These are phyloP conservation scores for Pseudophaeomoniella oleicola DNA, from an alignment of 2,329 filamentous ascomycete genomes.

Conservation along the genomic window DNA sequence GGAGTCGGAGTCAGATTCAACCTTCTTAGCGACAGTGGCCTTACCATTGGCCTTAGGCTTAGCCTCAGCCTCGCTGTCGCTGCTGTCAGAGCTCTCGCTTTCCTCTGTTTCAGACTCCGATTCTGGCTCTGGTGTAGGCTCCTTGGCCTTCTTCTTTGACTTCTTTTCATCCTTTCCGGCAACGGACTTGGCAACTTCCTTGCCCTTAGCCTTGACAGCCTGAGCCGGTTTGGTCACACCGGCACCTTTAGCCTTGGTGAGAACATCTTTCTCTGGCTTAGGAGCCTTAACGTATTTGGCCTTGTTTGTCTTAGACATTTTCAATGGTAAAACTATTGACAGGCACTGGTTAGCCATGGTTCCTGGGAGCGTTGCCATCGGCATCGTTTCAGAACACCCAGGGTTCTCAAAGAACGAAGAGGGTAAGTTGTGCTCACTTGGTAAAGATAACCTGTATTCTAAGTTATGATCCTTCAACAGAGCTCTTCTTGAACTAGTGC, in stretches of 20 bases:
- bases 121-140: conserved; percentile 24
- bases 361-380: no score
- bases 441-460: no score
- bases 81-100: conserved; percentile 15
- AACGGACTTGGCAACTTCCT: conserved; percentile 26
- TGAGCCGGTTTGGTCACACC: conserved; percentile 29
- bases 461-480: no score
- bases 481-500: no score
- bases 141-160: conserved; percentile 25
- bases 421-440: no score
- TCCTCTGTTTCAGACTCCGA: conserved; percentile 17
- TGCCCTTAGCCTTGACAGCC: conserved; percentile 29
- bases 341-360: no score
- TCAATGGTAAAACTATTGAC: no score
- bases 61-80: conserved; percentile 17
- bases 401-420: no score
- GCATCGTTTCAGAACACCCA: no score
- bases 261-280: conserved; percentile 23
- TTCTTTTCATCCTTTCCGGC: conserved; percentile 25
- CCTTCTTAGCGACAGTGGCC: conserved; percentile 15
- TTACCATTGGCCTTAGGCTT: conserved; percentile 20
- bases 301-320: conserved; percentile 34
- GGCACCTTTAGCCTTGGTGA: conserved; percentile 32
- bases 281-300: conserved; percentile 18
- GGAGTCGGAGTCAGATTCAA: conserved; percentile 20